These are phyloP conservation scores for Ustilago xerochloae DNA, from an alignment of 1,284 basidiomycete genomes.

Conservation along the genomic window DNA sequence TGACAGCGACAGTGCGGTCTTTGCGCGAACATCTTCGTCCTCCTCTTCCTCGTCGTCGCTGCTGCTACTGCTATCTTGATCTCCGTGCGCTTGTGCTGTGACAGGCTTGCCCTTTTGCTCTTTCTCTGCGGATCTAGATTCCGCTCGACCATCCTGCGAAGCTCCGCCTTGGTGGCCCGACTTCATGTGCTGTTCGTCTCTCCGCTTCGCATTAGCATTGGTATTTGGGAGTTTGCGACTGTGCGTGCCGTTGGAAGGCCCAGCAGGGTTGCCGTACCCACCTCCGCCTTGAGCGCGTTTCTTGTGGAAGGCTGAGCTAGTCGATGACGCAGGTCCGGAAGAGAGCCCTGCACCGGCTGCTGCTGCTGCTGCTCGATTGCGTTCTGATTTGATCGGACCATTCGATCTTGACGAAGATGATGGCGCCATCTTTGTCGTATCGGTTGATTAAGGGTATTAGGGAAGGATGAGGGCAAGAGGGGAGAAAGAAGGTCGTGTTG, in stretches of 20 bases:
- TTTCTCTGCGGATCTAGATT: background rate
- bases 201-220: background rate
- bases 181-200: background rate
- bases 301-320: conserved; percentile 40
- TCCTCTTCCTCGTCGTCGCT: conserved; percentile 8
- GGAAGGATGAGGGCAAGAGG: background rate
- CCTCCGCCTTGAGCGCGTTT: conserved; percentile 28
- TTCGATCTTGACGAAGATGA: background rate
- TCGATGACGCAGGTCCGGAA: conserved; percentile 13
- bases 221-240: background rate
- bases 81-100: background rate
- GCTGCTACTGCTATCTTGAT: background rate
- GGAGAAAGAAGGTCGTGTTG: background rate
- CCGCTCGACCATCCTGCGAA: background rate
- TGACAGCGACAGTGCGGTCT: conserved; percentile 51
- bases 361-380: conserved; percentile 33
- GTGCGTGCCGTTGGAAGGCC: conserved; percentile 12
- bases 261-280: background rate
- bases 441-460: background rate
- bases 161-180: background rate
- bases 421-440: conserved; percentile 17
- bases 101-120: background rate
- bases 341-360: background rate
- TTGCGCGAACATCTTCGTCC: conserved; percentile 20
- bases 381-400: conserved; percentile 42